Conservation (phyloP, 805 yeast species). For the Huiozyma naganishii region DNA sequence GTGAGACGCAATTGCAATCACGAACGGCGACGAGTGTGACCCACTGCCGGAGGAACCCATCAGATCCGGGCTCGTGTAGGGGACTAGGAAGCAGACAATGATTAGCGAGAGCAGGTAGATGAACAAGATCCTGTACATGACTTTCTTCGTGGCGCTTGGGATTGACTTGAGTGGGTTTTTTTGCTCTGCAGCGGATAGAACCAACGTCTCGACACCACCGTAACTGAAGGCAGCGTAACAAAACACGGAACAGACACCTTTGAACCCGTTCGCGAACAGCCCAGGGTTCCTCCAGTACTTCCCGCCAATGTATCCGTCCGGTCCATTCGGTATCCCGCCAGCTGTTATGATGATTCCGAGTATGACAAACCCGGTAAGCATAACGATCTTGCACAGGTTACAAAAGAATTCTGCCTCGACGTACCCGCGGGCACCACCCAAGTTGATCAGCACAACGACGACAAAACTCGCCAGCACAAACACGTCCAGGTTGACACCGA, state of each 20-base stretch:
- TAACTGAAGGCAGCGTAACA: slow-evolving; percentile 67
- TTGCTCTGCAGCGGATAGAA: slow-evolving; percentile 65
- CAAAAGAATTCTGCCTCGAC: slow-evolving; percentile 44
- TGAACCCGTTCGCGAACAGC: slow-evolving; percentile 42
- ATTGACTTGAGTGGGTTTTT: slow-evolving; percentile 39
- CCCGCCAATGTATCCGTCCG: slow-evolving; percentile 33
- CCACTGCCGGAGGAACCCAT: slow-evolving; percentile 26
- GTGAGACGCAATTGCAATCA: slow-evolving; percentile 38
- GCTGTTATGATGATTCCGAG: slow-evolving; percentile 36
- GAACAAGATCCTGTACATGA: slow-evolving; percentile 44
- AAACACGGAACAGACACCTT: slow-evolving; percentile 53
- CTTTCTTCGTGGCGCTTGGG: slow-evolving; percentile 50
- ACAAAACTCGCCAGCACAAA: slow-evolving; percentile 20
- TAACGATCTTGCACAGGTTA: slow-evolving; percentile 35
- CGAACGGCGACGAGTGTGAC: slow-evolving; percentile 40
- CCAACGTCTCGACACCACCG: slow-evolving; percentile 59
- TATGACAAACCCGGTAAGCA: slow-evolving; percentile 38
- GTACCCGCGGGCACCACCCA: slow-evolving; percentile 44
- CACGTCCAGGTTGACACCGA: slow-evolving; percentile 15
- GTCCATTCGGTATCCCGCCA: slow-evolving; percentile 35
- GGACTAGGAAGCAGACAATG: slow-evolving; percentile 61
- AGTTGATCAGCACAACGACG: slow-evolving; percentile 36
- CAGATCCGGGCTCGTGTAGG: slow-evolving; percentile 40
- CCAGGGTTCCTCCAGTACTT: slow-evolving; percentile 44
- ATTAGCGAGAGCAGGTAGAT: slow-evolving; percentile 46